Conservation (phyloP, 2,329 filamentous ascomycete species). For the Scedosporium apiospermum region DNA sequence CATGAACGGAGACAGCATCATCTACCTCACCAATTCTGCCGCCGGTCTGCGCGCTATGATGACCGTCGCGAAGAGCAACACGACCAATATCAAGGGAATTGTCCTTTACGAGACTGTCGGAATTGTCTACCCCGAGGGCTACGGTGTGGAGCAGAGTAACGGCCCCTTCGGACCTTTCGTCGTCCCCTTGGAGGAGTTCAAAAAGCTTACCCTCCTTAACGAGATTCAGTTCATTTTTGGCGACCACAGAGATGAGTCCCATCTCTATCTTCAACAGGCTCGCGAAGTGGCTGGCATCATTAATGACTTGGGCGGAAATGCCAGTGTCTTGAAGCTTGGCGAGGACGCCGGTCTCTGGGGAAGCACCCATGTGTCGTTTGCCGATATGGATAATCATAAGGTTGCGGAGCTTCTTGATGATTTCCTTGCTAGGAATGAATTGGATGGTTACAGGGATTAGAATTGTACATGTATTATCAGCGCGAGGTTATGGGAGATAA, state of each 20-base stretch:
- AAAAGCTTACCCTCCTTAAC: constrained; percentile 14
- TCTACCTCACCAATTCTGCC: constrained; percentile 25
- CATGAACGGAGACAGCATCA: constrained; percentile 17
- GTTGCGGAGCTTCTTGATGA: constrained; percentile 15
- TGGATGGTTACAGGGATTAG: constrained; percentile 11
- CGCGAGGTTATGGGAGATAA: too few species aligned
- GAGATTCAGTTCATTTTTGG: constrained; percentile 19
- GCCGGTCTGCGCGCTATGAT: constrained; percentile 22
- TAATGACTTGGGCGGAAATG: constrained; percentile 16
- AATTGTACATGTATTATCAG: too few species aligned
- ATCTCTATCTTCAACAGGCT: constrained; percentile 10
- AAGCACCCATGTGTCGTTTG: constrained; percentile 17
- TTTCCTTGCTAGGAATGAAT: constrained; percentile 11
- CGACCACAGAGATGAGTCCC: constrained; percentile 12
- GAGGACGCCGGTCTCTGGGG: constrained; percentile 14
- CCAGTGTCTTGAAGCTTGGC: constrained; percentile 16
- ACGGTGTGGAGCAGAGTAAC: constrained; percentile 7
- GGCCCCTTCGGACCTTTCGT: constrained; percentile 16
- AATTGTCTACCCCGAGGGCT: constrained; percentile 15
- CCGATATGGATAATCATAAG: constrained; percentile 17
- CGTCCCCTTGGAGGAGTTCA: constrained; percentile 15
- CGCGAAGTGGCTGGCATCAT: constrained; percentile 13
- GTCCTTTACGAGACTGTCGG: constrained; percentile 20
- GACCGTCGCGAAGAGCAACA: constrained; percentile 22
- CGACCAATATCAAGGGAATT: constrained; percentile 25